phyloP scores from a whole-genome alignment of 306 rosid genomes.

The Chamaecrista fasciculata region DNA sequence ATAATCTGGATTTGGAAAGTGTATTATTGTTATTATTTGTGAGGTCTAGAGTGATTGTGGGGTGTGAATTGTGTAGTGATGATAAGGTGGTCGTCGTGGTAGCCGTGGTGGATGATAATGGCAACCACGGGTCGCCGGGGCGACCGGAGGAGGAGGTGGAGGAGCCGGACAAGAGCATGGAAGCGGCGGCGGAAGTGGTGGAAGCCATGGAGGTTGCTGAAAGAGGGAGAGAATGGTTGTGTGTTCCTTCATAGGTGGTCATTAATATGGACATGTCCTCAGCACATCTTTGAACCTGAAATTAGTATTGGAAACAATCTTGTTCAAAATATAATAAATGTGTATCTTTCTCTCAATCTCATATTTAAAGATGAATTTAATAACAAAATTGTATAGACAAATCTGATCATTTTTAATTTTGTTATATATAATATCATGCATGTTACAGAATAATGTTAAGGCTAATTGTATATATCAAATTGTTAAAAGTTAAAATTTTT shows the following conservation, averaged over 20 bases:
- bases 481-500: too few relatives aligned
- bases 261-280: conserved; percentile 72
- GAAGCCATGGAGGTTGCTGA: conserved; percentile 91
- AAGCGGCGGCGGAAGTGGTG: conserved; percentile 82
- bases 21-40: conserved; percentile 40
- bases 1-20: too few relatives aligned
- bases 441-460: too few relatives aligned
- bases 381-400: too few relatives aligned
- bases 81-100: conserved; percentile 28
- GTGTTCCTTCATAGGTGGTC: conserved; percentile 79
- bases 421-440: too few relatives aligned
- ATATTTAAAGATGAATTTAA: too few relatives aligned
- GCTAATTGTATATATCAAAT: too few relatives aligned
- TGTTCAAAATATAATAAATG: too few relatives aligned
- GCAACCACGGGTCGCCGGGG: too few relatives aligned
- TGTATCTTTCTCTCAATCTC: too few relatives aligned
- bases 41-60: conserved; percentile 84
- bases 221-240: conserved; percentile 79
- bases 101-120: conserved; percentile 11
- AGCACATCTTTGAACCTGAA: conserved; percentile 80
- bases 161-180: conserved; percentile 76
- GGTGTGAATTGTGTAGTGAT: conserved; percentile 53
- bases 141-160: conserved; percentile 40
- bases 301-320: too few relatives aligned
- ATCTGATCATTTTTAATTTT: too few relatives aligned